phyloP scores from a whole-genome alignment of 768 basidiomycete genomes.

The Mycena rebaudengoi region DNA sequence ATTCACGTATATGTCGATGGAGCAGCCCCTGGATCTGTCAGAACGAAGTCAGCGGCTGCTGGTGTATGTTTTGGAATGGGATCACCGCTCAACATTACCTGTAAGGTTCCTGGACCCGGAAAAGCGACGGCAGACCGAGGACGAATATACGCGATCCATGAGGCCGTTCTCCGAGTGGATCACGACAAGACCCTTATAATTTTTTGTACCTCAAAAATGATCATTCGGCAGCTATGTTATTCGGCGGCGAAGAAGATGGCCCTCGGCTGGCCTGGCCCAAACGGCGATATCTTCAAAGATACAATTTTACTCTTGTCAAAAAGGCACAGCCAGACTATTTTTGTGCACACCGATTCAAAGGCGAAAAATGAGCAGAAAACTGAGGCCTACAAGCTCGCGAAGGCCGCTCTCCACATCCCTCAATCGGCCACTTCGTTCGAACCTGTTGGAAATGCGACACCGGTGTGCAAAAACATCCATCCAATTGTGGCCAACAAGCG shows the following conservation, averaged over 20 bases:
- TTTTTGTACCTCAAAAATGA: not conserved
- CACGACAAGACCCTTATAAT: not conserved
- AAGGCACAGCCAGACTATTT: not conserved
- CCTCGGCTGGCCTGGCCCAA: not conserved
- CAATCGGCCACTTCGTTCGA: not conserved
- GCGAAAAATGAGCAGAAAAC: not conserved
- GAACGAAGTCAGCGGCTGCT: not conserved
- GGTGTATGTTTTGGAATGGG: not conserved
- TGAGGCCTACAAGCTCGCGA: not conserved
- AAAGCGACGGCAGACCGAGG: not conserved
- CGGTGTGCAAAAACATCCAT: not conserved
- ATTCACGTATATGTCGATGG: not conserved
- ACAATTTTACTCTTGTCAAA: not conserved
- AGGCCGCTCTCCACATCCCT: not conserved
- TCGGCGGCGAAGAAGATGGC: not conserved
- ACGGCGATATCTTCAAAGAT: not conserved
- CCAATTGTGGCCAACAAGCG: not conserved
- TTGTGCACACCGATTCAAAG: not conserved
- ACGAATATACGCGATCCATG: not conserved
- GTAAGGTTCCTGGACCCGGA: not conserved
- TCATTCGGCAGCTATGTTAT: not conserved
- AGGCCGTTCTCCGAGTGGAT: not conserved
- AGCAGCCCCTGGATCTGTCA: not conserved
- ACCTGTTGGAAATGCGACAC: not conserved
- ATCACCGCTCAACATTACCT: not conserved